Conservation (phyloP, 257 asterid species). For the Penstemon davidsonii region DNA sequence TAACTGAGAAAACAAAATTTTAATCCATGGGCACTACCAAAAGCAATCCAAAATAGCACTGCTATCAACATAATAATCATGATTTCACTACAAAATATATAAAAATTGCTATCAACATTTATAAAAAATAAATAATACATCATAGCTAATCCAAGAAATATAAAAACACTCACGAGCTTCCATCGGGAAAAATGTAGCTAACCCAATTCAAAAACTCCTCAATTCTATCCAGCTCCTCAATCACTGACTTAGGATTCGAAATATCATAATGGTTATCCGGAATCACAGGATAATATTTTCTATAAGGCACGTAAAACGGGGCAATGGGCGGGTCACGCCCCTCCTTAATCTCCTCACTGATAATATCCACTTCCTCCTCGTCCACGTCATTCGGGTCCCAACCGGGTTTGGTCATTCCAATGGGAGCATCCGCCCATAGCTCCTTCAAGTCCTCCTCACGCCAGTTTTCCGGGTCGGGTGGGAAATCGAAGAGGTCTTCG, state of each 20-base stretch:
- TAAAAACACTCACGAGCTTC: conserved; percentile 76
- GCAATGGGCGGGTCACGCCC: conserved; percentile 85
- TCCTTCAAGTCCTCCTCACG: conserved; percentile 88
- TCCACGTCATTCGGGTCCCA: conserved; percentile 85
- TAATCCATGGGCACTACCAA: too few species aligned
- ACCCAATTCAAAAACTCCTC: conserved; percentile 98
- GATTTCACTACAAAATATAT: too few species aligned
- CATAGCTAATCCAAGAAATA: background rate
- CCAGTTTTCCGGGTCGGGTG: conserved; percentile 85
- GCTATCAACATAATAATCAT: too few species aligned
- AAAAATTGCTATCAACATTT: too few species aligned
- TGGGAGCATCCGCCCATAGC: conserved; percentile 90
- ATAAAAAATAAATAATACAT: too few species aligned
- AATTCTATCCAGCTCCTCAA: conserved; percentile 97
- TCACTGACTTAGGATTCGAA: conserved; percentile 55
- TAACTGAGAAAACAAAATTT: too few species aligned
- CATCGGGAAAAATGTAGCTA: conserved; percentile 83
- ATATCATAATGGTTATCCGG: conserved; percentile 64
- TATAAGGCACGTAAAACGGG: conserved; percentile 85
- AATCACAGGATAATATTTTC: conserved; percentile 78
- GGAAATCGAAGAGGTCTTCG: conserved; percentile 70
- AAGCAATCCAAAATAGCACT: too few species aligned
- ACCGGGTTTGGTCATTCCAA: conserved; percentile 70
- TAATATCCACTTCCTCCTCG: conserved; percentile 54
- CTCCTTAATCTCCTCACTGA: conserved; percentile 45